Percentiles rank a stretch among this genome's conserved stretches.
These are phyloP conservation scores for Peniophora sp. DNA, from an alignment of 1,284 basidiomycete species.

Conservation along the genomic window DNA sequence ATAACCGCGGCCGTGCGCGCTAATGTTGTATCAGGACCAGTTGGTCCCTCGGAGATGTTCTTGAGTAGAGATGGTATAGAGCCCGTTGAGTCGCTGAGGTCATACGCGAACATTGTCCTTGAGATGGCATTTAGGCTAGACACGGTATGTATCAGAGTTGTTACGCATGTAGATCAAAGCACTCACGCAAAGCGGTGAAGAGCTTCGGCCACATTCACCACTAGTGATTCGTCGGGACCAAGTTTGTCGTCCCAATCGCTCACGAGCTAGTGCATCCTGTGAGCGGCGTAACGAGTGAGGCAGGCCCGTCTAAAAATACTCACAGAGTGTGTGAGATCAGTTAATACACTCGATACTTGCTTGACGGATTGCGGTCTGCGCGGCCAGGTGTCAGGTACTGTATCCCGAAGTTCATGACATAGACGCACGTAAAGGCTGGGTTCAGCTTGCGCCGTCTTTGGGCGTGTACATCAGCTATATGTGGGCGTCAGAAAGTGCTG, in stretches of 20 bases:
- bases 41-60: conserved; percentile 9
- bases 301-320: too few relatives aligned
- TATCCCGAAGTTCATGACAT: neutral
- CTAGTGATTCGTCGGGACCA: neutral
- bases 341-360: neutral
- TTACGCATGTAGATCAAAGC: neutral
- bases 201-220: conserved; percentile 1
- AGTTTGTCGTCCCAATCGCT: conserved; percentile 3
- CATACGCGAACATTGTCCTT: conserved; percentile 10
- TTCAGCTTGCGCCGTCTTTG: neutral
- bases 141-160: neutral
- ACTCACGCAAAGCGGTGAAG: conserved; percentile 10
- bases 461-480: neutral
- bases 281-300: neutral
- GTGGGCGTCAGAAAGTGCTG: neutral
- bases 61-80: conserved; percentile 7
- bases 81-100: conserved; percentile 2
- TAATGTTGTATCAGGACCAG: neutral
- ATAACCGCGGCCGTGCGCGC: conserved; percentile 3
- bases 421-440: neutral
- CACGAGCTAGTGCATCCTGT: neutral
- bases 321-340: conserved; percentile 1
- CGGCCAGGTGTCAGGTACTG: too few relatives aligned
- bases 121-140: conserved; percentile 11
- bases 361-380: conserved; percentile 2